phyloP scores from a whole-genome alignment of 2,329 filamentous ascomycete genomes.

The Penicillium sp. region DNA sequence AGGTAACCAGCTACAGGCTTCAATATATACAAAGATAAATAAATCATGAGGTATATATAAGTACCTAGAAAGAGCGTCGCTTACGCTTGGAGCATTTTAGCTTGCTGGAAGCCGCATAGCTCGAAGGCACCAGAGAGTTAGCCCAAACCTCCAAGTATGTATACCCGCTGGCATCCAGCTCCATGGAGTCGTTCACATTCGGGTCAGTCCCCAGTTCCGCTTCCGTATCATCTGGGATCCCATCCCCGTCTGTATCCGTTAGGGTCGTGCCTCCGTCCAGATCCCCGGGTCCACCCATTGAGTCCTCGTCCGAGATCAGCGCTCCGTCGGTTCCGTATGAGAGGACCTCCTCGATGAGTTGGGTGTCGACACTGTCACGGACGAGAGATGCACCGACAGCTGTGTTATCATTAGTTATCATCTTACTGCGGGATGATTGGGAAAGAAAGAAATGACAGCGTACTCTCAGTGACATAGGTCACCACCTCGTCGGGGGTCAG shows the following conservation, averaged over 20 bases:
- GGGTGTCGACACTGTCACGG: constrained; percentile 20
- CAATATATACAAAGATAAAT: not conserved
- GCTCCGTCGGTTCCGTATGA: constrained; percentile 20
- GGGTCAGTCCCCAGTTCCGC: constrained; percentile 22
- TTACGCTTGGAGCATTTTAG: not conserved
- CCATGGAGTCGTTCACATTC: constrained; percentile 22
- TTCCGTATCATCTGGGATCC: constrained; percentile 24
- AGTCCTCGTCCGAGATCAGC: constrained; percentile 23
- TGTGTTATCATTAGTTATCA: not conserved
- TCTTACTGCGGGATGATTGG: not conserved
- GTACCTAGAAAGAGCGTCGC: not conserved
- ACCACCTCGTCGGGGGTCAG: constrained; percentile 19
- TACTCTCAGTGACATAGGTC: constrained; percentile 21
- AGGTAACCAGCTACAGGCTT: too few species aligned
- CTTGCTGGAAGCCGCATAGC: not conserved
- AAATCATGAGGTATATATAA: not conserved
- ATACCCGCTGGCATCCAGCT: constrained; percentile 22
- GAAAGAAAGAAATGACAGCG: not conserved
- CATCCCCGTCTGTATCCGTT: constrained; percentile 24
- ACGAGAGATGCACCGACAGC: constrained; percentile 24
- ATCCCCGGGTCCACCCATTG: constrained; percentile 22
- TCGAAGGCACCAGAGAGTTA: constrained; percentile 24
- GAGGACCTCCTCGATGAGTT: constrained; percentile 19
- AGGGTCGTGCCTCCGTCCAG: constrained; percentile 17
- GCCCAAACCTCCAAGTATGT: constrained; percentile 25